phyloP scores from a whole-genome alignment of 139 green algal species.

The Chlamydomonas incerta region DNA sequence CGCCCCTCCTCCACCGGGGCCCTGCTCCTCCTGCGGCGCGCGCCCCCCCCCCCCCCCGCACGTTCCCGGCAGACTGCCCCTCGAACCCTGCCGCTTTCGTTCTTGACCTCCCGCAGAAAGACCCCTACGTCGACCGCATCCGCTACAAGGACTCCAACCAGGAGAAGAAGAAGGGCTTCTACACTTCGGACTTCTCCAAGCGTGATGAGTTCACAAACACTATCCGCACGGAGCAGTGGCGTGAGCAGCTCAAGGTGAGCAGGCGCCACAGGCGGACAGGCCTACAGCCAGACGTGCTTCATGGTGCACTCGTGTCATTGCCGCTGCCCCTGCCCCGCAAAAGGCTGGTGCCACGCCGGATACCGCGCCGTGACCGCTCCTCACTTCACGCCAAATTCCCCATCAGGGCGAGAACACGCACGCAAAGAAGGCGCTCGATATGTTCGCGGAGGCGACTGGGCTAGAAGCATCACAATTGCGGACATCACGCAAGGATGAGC shows the following conservation, averaged over 20 bases:
- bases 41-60: no score
- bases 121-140: conserved; percentile 75
- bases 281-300: no score
- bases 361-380: no score
- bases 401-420: conserved; percentile 80
- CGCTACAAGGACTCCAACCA: conserved; percentile 73
- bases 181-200: conserved; percentile 83
- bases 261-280: no score
- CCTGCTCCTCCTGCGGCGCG: no score
- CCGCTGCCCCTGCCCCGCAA: no score
- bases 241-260: conserved; percentile 78
- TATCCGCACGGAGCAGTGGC: conserved; percentile 83
- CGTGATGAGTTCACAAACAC: conserved; percentile 88
- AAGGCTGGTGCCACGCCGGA: no score
- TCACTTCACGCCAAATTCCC: no score
- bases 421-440: conserved; percentile 74
- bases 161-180: conserved; percentile 85
- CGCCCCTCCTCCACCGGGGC: no score
- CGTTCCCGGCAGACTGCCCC: no score
- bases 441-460: conserved; percentile 58
- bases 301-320: no score
- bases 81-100: no score
- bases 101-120: conserved; percentile 41
- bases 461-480: background rate
- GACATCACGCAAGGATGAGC: background rate